Base-by-base conservation (phyloP, 805 yeast species). In the Yamadazyma akitaensis region DNA sequence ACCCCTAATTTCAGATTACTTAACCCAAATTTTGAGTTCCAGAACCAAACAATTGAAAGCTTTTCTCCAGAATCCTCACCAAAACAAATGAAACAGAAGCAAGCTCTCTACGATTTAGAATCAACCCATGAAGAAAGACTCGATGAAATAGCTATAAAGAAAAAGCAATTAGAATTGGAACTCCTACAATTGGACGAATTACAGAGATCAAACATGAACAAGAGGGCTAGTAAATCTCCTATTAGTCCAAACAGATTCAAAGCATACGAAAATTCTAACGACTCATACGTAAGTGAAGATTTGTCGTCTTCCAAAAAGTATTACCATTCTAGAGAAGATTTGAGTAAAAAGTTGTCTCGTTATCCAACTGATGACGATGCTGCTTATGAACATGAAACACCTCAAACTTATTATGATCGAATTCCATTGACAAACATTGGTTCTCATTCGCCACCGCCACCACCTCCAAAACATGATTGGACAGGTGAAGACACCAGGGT, bases 391-490 rank as follows among this genome's bases (percentile, higher is more conserved):
- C 54, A 42, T 2, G 61, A 55, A 12, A 37, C 9, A 9, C 40
- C 30, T n/a, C 30, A 21, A 13, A 11, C 11, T 5, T 13, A 8
- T 7, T 53, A 44, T 24, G 51, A 50, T 11, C 65, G 68, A 12
- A 69, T 68, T 1, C 77, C 77, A 6, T 25, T 34, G 14, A 9
- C 44, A 6, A 34, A n/a, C 18, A 24, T 39, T 13, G 67, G 70
- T 5, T 68, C 72, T 1, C 25, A 64, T 4, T 65, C 72, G 1
- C 75, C 74, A 1, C 80, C 80, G 8, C 70, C 75, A 3, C 74
- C 72, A 7, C 73, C 73, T 24, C 69, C 69, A 36, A 68, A 67
- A 47, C 59, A 59, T 43, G 37, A 48, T 12, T 53, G 53, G 43
- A 50, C 44, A 35, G 40, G 39, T 28, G 47, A 41, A 18, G 47